Conservation (phyloP, 176 grass and related monocot genomes). For the Zea mays region Zm-B73-REFERENCE-NAM-5.0 NC_050100.1:113801501-113802000, state of each 20-base stretch:
- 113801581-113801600: conserved; percentile 86
- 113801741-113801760: conserved; percentile 95
- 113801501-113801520: background rate
- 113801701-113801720: conserved; percentile 11
- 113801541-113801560: conserved; percentile 12
- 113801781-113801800: too few relatives aligned
- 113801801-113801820: too few relatives aligned
- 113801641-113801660: conserved; percentile 59
- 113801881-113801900: too few relatives aligned
- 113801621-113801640: conserved; percentile 99
- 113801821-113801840: too few relatives aligned
- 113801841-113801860: too few relatives aligned
- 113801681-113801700: conserved; percentile 1
- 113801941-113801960: conserved; percentile 69
- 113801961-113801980: conserved; percentile 96
- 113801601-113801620: conserved; percentile 75
- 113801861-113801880: too few relatives aligned
- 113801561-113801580: conserved; percentile 80
- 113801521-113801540: background rate
- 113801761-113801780: too few relatives aligned
- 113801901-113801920: too few relatives aligned
- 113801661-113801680: background rate
- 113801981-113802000: conserved; percentile 94
- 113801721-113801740: conserved; percentile 55
- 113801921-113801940: conserved; percentile 94